Percentiles rank a stretch among this genome's conserved stretches.
These are phyloP conservation scores for Candida hungchunana DNA, from an alignment of 805 yeast species.

Conservation along the genomic window DNA sequence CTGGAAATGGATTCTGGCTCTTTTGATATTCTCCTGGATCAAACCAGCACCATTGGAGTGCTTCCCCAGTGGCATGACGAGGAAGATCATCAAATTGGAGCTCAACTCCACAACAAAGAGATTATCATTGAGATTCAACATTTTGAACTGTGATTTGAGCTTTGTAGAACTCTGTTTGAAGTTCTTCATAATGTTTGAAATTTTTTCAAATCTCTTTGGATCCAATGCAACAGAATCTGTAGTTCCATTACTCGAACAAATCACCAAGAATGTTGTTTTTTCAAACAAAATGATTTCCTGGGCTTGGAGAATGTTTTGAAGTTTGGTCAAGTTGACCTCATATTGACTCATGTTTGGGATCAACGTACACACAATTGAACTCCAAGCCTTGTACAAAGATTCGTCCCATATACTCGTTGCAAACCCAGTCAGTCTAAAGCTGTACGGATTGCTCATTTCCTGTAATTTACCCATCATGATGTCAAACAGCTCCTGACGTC, in stretches of 20 bases:
- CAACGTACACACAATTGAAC: slow-evolving; percentile 88
- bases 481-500: slow-evolving; percentile 76
- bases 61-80: slow-evolving; percentile 42
- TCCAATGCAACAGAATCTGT: slow-evolving; percentile 42
- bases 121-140: slow-evolving; percentile 61
- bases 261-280: slow-evolving; percentile 77
- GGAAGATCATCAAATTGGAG: slow-evolving; percentile 58
- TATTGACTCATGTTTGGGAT: slow-evolving; percentile 86
- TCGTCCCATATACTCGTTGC: slow-evolving; percentile 53
- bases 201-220: slow-evolving; percentile 91
- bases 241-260: slow-evolving; percentile 38
- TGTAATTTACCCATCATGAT: slow-evolving; percentile 81
- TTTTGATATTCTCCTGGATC: slow-evolving; percentile 52
- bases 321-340: slow-evolving; percentile 67
- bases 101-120: slow-evolving; percentile 52
- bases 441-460: slow-evolving; percentile 65
- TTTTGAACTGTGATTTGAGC: slow-evolving; percentile 78
- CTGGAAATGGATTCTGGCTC: slow-evolving; percentile 51
- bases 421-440: slow-evolving; percentile 73
- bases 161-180: slow-evolving; percentile 90
- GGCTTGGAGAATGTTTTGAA: slow-evolving; percentile 73
- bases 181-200: slow-evolving; percentile 88
- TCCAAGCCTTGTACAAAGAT: slow-evolving; percentile 83
- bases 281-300: slow-evolving; percentile 90
- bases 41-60: slow-evolving; percentile 38